A percentile compares a stretch with the other conserved stretches of the same genome.
Conservation (phyloP, 768 basidiomycete species). For the Chalciporus sphaerocephalus region DNA sequence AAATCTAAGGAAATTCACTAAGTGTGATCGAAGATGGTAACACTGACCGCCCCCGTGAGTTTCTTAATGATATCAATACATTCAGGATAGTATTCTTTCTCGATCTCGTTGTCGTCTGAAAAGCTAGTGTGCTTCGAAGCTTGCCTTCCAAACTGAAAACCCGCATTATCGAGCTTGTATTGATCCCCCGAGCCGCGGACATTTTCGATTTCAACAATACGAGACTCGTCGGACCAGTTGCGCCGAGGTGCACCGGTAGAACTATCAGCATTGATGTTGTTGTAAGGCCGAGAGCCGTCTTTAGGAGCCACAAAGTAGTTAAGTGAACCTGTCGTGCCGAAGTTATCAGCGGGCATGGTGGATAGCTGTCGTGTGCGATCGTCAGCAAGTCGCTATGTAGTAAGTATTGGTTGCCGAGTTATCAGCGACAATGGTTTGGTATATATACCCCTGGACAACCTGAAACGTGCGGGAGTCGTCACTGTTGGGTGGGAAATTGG, state of each 20-base stretch:
- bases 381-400: conserved; percentile 22
- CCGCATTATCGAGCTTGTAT: conserved; percentile 32
- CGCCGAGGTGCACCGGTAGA: conserved; percentile 6
- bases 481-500: too few relatives aligned
- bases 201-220: conserved; percentile 27
- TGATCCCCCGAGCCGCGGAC: conserved; percentile 32
- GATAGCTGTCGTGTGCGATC: too few relatives aligned
- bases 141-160: conserved; percentile 33
- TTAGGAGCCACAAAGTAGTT: conserved; percentile 16
- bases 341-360: conserved; percentile 13
- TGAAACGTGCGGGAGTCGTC: too few relatives aligned
- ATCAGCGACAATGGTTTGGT: not conserved
- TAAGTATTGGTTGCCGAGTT: conserved; percentile 27
- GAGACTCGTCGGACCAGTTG: conserved; percentile 22
- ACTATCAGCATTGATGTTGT: conserved; percentile 16
- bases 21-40: conserved; percentile 43
- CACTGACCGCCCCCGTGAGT: conserved; percentile 35
- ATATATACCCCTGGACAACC: conserved; percentile 22
- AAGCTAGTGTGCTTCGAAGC: conserved; percentile 30
- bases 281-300: conserved; percentile 18
- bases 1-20: conserved; percentile 5
- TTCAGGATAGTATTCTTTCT: conserved; percentile 39
- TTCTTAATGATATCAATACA: conserved; percentile 36
- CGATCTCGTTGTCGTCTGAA: conserved; percentile 33
- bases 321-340: conserved; percentile 15